Conservation (phyloP, 768 basidiomycete species). For the Boletales sp. region DNA sequence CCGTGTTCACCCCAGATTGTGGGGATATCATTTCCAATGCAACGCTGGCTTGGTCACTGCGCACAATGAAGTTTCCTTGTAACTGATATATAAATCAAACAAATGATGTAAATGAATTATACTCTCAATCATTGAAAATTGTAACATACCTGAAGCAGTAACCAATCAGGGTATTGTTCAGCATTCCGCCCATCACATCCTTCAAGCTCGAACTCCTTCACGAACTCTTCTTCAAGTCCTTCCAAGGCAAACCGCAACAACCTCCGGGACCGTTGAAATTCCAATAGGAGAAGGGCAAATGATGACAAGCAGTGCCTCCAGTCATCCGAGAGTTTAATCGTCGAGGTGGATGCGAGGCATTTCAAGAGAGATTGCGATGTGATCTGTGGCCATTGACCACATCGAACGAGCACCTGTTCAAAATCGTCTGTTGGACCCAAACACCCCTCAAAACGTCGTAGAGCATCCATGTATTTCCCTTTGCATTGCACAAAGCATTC, state of each 20-base stretch:
- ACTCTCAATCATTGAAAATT: background rate
- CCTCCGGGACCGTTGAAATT: slow-evolving; percentile 31
- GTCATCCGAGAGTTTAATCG: background rate
- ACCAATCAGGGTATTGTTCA: slow-evolving; percentile 35
- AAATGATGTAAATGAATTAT: background rate
- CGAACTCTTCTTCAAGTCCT: slow-evolving; percentile 21
- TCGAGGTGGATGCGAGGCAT: background rate
- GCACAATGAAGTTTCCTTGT: slow-evolving; percentile 27
- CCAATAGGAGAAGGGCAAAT: background rate
- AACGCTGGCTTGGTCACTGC: slow-evolving; percentile 21
- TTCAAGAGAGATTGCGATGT: background rate
- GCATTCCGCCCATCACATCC: slow-evolving; percentile 18
- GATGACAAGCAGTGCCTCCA: background rate
- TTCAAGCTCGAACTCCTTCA: slow-evolving; percentile 18
- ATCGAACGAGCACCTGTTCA: background rate
- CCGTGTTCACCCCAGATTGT: background rate
- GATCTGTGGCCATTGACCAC: background rate
- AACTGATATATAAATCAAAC: background rate
- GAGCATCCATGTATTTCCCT: background rate
- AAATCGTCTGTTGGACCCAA: background rate
- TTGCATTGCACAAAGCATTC: background rate
- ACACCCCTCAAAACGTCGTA: background rate
- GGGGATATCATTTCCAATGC: background rate
- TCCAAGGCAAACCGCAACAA: slow-evolving; percentile 5
- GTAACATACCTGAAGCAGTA: slow-evolving; percentile 37